Evolutionary conservation across 2,329 filamentous ascomycete genomes (phyloP).

Genomic region (Pseudonectria foliicola): DNA sequence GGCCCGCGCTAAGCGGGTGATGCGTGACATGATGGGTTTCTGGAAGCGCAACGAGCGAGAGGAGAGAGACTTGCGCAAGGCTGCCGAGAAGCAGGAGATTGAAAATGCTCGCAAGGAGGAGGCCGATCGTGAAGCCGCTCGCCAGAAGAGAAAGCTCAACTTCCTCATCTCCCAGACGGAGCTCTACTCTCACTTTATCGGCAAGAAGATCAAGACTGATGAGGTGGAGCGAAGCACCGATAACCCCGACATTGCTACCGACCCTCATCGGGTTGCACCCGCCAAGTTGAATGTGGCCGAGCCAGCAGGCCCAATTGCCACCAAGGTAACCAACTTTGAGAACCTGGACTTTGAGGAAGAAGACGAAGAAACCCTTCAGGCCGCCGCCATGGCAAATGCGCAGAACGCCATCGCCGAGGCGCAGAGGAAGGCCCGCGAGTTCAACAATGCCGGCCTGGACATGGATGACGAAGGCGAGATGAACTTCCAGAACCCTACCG

Average conservation of each 20-base stretch:
- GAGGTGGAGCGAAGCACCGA: slow-evolving; percentile 89
- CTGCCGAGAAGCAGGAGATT: slow-evolving; percentile 90
- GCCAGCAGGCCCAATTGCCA: slow-evolving; percentile 45
- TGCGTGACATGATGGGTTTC: slow-evolving; percentile 99
- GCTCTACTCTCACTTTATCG: slow-evolving; percentile 98
- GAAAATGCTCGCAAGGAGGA: slow-evolving; percentile 96
- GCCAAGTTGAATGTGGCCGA: slow-evolving; percentile 44
- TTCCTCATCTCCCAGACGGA: slow-evolving; percentile 99
- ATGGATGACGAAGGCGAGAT: slow-evolving; percentile 92
- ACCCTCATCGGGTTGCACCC: slow-evolving; percentile 34
- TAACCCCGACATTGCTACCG: slow-evolving; percentile 61
- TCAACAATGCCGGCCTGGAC: slow-evolving; percentile 67
- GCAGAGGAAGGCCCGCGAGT: slow-evolving; percentile 84
- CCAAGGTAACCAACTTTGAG: slow-evolving; percentile 87
- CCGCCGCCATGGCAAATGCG: slow-evolving; percentile 89
- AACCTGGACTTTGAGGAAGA: slow-evolving; percentile 93
- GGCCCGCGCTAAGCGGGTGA: slow-evolving; percentile 91
- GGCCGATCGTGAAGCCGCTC: slow-evolving; percentile 92
- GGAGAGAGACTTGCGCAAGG: slow-evolving; percentile 87
- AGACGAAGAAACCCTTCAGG: slow-evolving; percentile 72
- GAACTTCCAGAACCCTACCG: slow-evolving; percentile 99
- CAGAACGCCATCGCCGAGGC: slow-evolving; percentile 94
- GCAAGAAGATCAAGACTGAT: slow-evolving; percentile 97
- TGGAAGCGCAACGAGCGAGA: slow-evolving; percentile 99
- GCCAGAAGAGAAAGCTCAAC: slow-evolving; percentile 97